phyloP scores from a whole-genome alignment of 2,329 filamentous ascomycete genomes.

The Sporothrix curviconia region DNA sequence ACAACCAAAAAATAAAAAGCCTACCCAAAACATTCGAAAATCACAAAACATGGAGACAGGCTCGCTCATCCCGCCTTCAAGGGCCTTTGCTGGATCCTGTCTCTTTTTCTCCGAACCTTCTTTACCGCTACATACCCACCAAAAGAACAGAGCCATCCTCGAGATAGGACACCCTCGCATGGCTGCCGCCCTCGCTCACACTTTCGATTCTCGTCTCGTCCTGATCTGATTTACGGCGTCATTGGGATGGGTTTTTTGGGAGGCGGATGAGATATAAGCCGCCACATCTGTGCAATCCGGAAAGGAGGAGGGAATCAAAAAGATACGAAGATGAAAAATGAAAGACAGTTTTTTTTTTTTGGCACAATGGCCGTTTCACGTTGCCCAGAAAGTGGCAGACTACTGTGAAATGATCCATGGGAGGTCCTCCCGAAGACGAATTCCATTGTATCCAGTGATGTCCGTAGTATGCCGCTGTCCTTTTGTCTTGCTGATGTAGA shows the following conservation, averaged over 20 bases:
- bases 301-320: constrained; percentile 20
- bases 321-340: constrained; percentile 28
- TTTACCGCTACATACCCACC: constrained; percentile 10
- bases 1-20: constrained; percentile 2
- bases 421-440: constrained; percentile 64
- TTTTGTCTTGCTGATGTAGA: too few species aligned
- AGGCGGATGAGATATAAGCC: constrained; percentile 9
- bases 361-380: constrained; percentile 69
- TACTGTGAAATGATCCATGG: constrained; percentile 67
- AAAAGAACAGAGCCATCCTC: neutral
- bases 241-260: constrained; percentile 16
- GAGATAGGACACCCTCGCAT: constrained; percentile 5
- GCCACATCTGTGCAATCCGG: constrained; percentile 16
- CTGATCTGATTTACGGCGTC: constrained; percentile 19
- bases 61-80: neutral
- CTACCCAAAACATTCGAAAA: constrained; percentile 11
- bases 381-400: constrained; percentile 15
- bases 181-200: neutral
- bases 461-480: neutral
- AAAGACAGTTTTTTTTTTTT: constrained; percentile 17
- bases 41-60: neutral
- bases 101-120: neutral
- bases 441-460: neutral
- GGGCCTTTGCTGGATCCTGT: neutral
- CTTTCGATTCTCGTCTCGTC: constrained; percentile 1